These are phyloP conservation scores for Tulasnella sp. DNA, from an alignment of 768 basidiomycete species.

Conservation along the genomic window DNA sequence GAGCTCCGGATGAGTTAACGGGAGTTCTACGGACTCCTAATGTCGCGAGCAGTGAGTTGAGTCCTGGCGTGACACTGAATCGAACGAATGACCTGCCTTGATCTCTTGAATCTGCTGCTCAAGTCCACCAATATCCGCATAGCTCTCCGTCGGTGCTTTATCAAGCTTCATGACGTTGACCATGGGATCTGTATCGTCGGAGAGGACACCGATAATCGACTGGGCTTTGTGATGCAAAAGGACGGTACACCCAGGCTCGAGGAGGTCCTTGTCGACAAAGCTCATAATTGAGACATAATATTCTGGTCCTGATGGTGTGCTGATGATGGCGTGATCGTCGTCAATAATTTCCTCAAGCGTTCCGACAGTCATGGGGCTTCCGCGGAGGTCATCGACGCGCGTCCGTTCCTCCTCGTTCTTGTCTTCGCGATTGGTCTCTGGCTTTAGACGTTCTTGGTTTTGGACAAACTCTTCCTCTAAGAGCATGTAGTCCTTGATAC, in stretches of 20 bases:
- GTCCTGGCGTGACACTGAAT: background rate
- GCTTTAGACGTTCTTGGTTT: constrained; percentile 86
- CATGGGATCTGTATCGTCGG: constrained; percentile 90
- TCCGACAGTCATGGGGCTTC: constrained; percentile 96
- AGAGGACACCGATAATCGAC: constrained; percentile 86
- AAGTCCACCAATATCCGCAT: constrained; percentile 95
- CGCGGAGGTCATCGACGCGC: constrained; percentile 87
- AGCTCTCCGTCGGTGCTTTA: constrained; percentile 97
- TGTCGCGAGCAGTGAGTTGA: background rate
- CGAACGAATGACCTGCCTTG: constrained; percentile 46
- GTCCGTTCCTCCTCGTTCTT: constrained; percentile 92
- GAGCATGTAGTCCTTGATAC: constrained; percentile 94
- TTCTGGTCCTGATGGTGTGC: constrained; percentile 87
- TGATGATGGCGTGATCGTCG: constrained; percentile 98
- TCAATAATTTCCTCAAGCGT: constrained; percentile 96
- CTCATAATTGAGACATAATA: constrained; percentile 97
- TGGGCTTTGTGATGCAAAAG: constrained; percentile 93
- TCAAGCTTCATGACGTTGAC: constrained; percentile 98
- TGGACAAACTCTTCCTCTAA: constrained; percentile 91
- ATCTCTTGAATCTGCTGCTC: constrained; percentile 98
- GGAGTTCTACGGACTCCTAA: constrained; percentile 95
- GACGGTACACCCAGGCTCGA: constrained; percentile 94
- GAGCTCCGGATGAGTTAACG: constrained; percentile 92
- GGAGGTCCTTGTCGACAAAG: constrained; percentile 93
- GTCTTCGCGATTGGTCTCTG: constrained; percentile 79